Conservation (phyloP, 352 stramenopile species). For the Phytopythium delawarense region DNA sequence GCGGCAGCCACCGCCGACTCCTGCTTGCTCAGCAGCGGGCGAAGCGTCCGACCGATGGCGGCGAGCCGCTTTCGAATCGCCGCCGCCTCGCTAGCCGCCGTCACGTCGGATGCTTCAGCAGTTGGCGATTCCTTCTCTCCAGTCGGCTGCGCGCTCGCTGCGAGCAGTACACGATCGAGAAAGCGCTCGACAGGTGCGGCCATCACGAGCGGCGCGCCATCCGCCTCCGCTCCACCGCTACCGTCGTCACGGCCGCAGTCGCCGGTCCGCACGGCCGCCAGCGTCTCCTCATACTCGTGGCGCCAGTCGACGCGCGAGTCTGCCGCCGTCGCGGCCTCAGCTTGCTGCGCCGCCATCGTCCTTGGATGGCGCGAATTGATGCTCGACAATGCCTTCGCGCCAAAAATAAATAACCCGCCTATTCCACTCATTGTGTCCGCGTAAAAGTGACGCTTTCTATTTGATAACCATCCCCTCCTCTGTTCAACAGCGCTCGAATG, state of each 20-base stretch:
- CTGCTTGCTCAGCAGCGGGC: background rate
- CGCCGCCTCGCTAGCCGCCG: background rate
- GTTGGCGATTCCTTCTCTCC: background rate
- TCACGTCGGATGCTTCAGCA: too few relatives aligned
- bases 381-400: background rate
- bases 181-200: slow-evolving; percentile 1
- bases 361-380: background rate
- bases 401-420: background rate
- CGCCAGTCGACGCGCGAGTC: slow-evolving; percentile 20
- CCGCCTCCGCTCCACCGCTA: background rate
- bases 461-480: background rate
- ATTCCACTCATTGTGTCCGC: background rate
- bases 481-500: background rate
- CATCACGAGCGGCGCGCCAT: background rate
- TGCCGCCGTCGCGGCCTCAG: background rate
- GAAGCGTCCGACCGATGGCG: background rate
- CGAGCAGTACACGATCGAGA: background rate
- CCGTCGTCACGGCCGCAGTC: background rate
- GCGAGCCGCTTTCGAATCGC: background rate
- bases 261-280: background rate
- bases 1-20: background rate
- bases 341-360: background rate
- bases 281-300: slow-evolving; percentile 10
- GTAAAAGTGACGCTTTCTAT: background rate
- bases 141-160: background rate